These are phyloP conservation scores for Naegleria gruberi DNA, from an alignment of 208 protist species.

Conservation along the genomic window DNA sequence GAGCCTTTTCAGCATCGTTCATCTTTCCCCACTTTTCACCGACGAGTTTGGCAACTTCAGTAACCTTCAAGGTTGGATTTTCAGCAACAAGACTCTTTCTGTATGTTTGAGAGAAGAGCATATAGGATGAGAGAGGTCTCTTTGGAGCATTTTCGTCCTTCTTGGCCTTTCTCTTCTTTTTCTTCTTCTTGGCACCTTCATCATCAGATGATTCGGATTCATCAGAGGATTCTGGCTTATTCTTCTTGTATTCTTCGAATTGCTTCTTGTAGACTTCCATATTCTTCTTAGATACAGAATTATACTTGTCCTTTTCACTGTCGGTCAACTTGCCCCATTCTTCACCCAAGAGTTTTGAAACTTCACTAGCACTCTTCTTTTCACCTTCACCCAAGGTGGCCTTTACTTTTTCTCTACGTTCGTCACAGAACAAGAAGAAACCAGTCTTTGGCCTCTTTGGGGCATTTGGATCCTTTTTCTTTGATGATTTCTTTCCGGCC, in stretches of 20 bases:
- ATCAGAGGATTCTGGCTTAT: neutral
- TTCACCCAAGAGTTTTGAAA: neutral
- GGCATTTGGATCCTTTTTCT: constrained; percentile 6
- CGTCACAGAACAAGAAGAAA: neutral
- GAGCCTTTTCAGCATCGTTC: neutral
- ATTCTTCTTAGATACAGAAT: neutral
- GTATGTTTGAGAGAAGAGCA: neutral
- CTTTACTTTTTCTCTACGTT: neutral
- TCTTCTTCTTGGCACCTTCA: neutral
- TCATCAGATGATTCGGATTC: neutral
- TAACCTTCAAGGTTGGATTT: neutral
- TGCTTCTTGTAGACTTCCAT: neutral
- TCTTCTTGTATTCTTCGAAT: neutral
- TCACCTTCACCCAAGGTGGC: neutral
- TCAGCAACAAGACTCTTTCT: neutral
- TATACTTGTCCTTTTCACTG: neutral
- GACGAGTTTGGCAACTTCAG: neutral
- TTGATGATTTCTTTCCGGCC: neutral
- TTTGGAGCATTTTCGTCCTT: neutral
- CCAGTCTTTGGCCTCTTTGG: constrained; percentile 3
- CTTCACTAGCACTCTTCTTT: neutral
- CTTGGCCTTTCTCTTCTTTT: neutral
- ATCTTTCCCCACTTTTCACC: neutral
- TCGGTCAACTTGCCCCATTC: neutral
- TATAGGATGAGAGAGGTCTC: neutral